Evolutionary conservation across 306 rosid species (phyloP), one percentile per base, ranked within the genome.

Genomic region (Psophocarpus tetragonolobus): DNA sequence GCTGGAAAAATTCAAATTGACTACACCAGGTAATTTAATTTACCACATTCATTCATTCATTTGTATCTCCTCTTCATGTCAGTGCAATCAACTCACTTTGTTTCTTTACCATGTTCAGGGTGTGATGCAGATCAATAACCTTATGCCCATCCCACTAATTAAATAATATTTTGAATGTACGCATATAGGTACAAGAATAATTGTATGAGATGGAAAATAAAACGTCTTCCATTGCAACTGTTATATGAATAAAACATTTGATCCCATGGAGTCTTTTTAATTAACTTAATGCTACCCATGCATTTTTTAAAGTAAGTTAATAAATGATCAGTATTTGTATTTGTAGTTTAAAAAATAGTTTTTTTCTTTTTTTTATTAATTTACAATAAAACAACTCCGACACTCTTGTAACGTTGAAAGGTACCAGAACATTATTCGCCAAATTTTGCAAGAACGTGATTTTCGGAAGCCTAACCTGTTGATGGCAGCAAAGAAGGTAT

Each of bases 1-100:
- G 82, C 67, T 4, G 85, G 85, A 23, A 82, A 71, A 76, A 63
- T 82, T 70, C 14, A 21, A 6, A 76, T 82, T 20, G 79, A 76
- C 0, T 76, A 70, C 41, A 30, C 15, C 51, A 51, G 0, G 84
- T 81, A 56, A 24, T 4, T 6, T 21, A 20, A n/a, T 15, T 1
- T 6, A 3, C 17, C 5, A 14, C 47, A n/a, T n/a, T n/a, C 35
- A 32, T 45, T 45, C 13, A 48, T 8, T 48, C 14, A 58, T 27
- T 14, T 27, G 1, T 47, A 3, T 57, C 24, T 42, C 69, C 20
- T 45, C n/a, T n/a, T n/a, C n/a, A n/a, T n/a, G n/a, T n/a, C n/a
- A n/a, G n/a, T n/a, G n/a, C n/a, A n/a, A n/a, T n/a, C 8, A 57
- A 27, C 65, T 58, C 9, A 27, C 20, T 58, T 6, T 26, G 20